Base-by-base conservation (phyloP, 2,329 filamentous ascomycete genomes). In the Microdochium bolleyi region DNA sequence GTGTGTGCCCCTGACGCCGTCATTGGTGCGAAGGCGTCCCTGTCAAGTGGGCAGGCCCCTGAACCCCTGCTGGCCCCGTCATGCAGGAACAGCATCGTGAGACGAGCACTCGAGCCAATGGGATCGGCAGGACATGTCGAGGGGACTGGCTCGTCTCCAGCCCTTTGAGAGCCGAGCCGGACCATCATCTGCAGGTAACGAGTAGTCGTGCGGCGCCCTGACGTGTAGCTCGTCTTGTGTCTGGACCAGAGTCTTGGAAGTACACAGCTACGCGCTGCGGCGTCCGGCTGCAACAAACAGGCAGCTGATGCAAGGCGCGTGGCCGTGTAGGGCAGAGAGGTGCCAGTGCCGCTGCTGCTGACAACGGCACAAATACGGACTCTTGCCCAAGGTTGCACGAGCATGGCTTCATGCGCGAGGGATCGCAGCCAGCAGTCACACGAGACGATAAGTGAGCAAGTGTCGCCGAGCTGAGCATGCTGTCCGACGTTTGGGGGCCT, bases 11-110 rank as follows among this genome's bases (percentile, higher is more conserved):
- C 62, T 62, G 58, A 61, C 41, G 13, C 21, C 41, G 19, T 19
- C 41, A 46, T 46, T 46, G 41, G 41, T 19, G 41, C 16, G 41
- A 11, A 46, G 16, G 16, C n/a, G 19, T 19, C 41, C 41, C 41
- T 46, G 41, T 19, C 19, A 19, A 19, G 41, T 19, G 41, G 41
- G 21, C 10, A 22, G 19, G 59, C 53, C 56, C 38, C 46, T 14
- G 49, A 52, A 38, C 54, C 60, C 60, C 57, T 58, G 58, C 54
- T 55, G 44, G 53, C 51, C 34, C 21, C 25, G 11, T 52, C 58
- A 60, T 58, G 64, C 64, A 66, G 64, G 64, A 64, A 65, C 63
- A 55, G 51, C 57, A 61, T 62, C 54, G 63, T 65, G 63, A 64
- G 64, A 66, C 64, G 55, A 49, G 30, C 49, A 52, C 49, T 48